Conservation (phyloP, 345 rosid species). For the Adansonia digitata region DNA sequence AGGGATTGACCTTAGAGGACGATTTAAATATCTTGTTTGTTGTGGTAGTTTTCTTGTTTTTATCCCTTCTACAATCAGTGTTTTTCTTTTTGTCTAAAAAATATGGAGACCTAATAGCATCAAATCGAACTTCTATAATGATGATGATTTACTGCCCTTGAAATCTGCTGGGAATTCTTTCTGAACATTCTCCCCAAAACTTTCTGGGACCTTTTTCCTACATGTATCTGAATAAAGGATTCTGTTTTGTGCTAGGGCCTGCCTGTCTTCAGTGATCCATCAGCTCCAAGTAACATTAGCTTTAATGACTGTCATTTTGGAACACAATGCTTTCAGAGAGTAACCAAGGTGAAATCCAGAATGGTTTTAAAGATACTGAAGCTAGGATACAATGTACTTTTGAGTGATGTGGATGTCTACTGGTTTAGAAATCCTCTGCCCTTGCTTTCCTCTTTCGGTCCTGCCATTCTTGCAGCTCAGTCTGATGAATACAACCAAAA, state of each 20-base stretch:
- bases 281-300: slow-evolving; percentile 71
- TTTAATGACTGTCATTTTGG: slow-evolving; percentile 91
- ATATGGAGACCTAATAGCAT: not conserved
- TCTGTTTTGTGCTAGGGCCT: slow-evolving; percentile 51
- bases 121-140: not conserved
- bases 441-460: slow-evolving; percentile 57
- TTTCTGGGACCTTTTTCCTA: not conserved
- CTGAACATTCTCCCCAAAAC: not conserved
- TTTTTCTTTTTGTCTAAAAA: not conserved
- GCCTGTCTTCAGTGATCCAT: slow-evolving; percentile 76
- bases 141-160: not conserved
- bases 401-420: slow-evolving; percentile 86
- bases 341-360: slow-evolving; percentile 91
- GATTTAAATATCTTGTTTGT: not conserved
- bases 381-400: slow-evolving; percentile 80
- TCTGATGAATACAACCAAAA: slow-evolving; percentile 79
- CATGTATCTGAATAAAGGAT: not conserved
- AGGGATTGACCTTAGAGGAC: not conserved
- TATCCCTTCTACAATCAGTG: not conserved
- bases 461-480: slow-evolving; percentile 70
- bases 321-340: slow-evolving; percentile 83
- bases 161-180: slow-evolving; percentile 5
- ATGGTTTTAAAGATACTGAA: slow-evolving; percentile 71
- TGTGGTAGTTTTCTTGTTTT: not conserved
- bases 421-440: slow-evolving; percentile 84